Percentiles rank a stretch among this genome's conserved stretches.
phyloP scores from a whole-genome alignment of 2,329 filamentous ascomycete genomes.

The Fusarium multiceps region DNA sequence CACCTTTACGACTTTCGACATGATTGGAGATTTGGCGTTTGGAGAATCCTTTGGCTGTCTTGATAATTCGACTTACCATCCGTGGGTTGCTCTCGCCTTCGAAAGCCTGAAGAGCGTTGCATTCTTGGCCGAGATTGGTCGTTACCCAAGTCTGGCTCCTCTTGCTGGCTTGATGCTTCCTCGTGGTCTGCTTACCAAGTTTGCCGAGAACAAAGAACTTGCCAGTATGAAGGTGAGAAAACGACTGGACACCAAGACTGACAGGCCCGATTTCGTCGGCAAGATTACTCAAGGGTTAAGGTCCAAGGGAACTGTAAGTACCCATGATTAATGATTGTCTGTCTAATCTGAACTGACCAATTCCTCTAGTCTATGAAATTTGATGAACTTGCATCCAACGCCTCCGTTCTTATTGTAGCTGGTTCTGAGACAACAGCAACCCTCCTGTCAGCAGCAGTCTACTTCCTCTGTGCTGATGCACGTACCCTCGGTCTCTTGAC shows the following conservation, averaged over 20 bases:
- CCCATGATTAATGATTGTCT: accelerated
- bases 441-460: constrained; percentile 18
- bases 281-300: background rate
- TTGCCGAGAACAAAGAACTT: background rate
- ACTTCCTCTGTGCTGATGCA: constrained; percentile 3
- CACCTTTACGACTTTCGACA: constrained; percentile 5
- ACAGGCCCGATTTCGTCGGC: background rate
- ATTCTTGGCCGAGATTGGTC: background rate
- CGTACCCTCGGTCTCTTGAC: constrained; percentile 1
- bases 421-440: constrained; percentile 30
- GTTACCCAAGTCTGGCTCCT: background rate
- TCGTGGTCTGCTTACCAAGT: background rate
- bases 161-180: background rate
- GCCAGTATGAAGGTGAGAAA: background rate
- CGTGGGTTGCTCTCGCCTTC: constrained; percentile 4
- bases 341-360: accelerated
- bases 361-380: background rate
- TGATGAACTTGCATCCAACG: constrained; percentile 20
- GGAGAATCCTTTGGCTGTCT: constrained; percentile 8
- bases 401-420: constrained; percentile 20
- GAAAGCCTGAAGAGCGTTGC: background rate
- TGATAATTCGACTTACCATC: background rate
- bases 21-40: constrained; percentile 9
- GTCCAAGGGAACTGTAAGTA: background rate
- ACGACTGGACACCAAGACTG: background rate